phyloP scores from a whole-genome alignment of 2,329 filamentous ascomycete species.

The Colletotrichum sp. region DNA sequence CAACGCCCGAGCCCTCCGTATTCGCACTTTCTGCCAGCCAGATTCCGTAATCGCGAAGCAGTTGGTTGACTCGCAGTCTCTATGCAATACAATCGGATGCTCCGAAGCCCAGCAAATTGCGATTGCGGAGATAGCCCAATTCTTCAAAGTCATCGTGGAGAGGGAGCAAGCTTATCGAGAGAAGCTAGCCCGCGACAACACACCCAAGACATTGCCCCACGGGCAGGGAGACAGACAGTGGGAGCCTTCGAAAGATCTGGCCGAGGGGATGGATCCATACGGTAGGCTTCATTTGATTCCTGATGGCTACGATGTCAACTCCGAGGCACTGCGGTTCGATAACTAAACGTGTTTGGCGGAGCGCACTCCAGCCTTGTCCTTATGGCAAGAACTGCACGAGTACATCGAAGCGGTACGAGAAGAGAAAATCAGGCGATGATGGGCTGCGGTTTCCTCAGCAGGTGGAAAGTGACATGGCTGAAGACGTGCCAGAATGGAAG shows the following conservation, averaged over 20 bases:
- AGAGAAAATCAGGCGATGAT: background rate
- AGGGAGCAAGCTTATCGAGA: constrained; percentile 41
- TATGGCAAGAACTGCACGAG: background rate
- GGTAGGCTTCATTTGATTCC: constrained; percentile 1
- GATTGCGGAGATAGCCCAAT: constrained; percentile 55
- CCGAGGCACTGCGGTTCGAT: constrained; percentile 1
- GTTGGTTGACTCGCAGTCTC: constrained; percentile 55
- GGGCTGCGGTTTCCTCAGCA: background rate
- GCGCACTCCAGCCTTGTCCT: background rate
- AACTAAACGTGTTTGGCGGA: background rate
- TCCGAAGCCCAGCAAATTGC: constrained; percentile 47
- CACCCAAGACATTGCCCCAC: background rate
- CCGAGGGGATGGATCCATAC: background rate
- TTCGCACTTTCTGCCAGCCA: constrained; percentile 63
- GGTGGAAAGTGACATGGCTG: background rate
- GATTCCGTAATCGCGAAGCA: constrained; percentile 64
- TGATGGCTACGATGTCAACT: constrained; percentile 6
- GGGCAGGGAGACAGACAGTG: constrained; percentile 6
- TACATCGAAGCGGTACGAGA: background rate
- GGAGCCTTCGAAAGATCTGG: background rate
- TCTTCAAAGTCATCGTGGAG: constrained; percentile 59
- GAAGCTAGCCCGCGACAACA: constrained; percentile 24
- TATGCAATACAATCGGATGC: constrained; percentile 55
- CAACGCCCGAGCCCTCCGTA: constrained; percentile 56
- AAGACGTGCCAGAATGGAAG: background rate